These are phyloP conservation scores for Cutaneotrichosporon arboriforme DNA, from an alignment of 1,284 basidiomycete genomes.

Conservation along the genomic window DNA sequence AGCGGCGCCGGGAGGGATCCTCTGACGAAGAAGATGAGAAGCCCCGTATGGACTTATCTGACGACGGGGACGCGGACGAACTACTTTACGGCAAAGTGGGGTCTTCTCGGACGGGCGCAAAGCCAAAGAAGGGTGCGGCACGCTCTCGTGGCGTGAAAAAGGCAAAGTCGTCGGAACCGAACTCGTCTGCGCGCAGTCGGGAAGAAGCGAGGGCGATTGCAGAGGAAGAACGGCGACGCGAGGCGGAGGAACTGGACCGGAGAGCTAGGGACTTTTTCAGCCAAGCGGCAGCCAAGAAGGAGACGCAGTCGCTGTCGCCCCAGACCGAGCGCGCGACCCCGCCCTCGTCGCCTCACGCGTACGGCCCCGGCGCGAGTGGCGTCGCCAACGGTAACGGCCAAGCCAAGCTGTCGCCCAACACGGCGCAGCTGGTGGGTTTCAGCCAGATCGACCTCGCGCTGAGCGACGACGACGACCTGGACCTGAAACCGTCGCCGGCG, in stretches of 20 bases:
- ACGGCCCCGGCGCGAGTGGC: background rate
- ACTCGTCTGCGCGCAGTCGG: background rate
- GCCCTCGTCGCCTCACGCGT: constrained; percentile 1
- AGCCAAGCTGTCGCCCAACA: constrained; percentile 24
- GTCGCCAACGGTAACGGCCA: background rate
- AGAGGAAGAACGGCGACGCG: constrained; percentile 1
- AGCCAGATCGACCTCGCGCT: constrained; percentile 37
- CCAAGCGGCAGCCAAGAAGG: constrained; percentile 12
- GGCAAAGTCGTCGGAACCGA: background rate
- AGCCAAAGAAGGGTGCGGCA: background rate
- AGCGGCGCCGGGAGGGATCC: constrained; percentile 14
- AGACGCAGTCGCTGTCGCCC: constrained; percentile 7
- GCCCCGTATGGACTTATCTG: constrained; percentile 4
- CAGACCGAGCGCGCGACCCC: background rate
- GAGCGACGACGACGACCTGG: constrained; percentile 8
- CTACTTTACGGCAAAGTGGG: constrained; percentile 5
- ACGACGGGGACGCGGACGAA: constrained; percentile 15
- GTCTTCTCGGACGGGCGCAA: background rate
- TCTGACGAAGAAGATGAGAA: constrained; percentile 1
- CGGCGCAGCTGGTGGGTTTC: constrained; percentile 40
- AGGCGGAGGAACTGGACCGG: constrained; percentile 13
- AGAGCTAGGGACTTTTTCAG: constrained; percentile 38
- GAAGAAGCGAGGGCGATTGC: constrained; percentile 2
- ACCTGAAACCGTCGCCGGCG: background rate
- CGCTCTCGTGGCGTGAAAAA: constrained; percentile 4